Evolutionary conservation across 2,329 filamentous ascomycete genomes (phyloP), one percentile per base, ranked within the genome.

Genomic region (Hypoxylon sp.): DNA sequence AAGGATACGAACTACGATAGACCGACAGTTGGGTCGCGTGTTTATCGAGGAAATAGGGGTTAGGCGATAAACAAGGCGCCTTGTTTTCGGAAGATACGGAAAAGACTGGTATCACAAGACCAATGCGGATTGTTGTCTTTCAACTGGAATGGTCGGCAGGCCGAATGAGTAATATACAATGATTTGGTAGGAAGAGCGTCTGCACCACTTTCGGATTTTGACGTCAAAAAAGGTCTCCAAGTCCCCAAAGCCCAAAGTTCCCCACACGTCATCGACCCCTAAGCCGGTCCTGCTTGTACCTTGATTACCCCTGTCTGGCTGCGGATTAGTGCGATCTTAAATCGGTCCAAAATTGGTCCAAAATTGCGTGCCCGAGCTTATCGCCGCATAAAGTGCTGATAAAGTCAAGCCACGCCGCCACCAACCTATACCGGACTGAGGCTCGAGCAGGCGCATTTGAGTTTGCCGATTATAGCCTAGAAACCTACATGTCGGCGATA

Each of bases 261-360:
- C 67, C 70, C 72, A 72, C 72, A 73, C 73, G 72, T 74, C 73
- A 75, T 75, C 66, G 69, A 71, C 61, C 67, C 55, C 62, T 19
- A 52, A 35, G 15, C 52, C 54, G 19, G 52, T n/a, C 59, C 17
- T 54, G 46, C 24, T 63, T 24, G 46, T 59, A 58, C 57, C 62
- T 39, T 48, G 15, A 17, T n/a, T 29, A 57, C 7, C 56, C 46
- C 56, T 53, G 53, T 7, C 37, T 21, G 10, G 13, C 39, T 56
- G 17, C 24, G 42, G 62, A 59, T 59, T 68, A 62, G 62, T 50
- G 44, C 52, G 39, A 68, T 68, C 63, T 65, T 37, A 8, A 35
- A 44, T 58, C 42, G 51, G 46, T 24, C 46, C 47, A 24, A 59
- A 64, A 63, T 10, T 35, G 2, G 5, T n/a, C n/a, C n/a, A n/a